These are phyloP conservation scores for Candida lessepsii DNA, from an alignment of 805 yeast species.

Conservation along the genomic window DNA sequence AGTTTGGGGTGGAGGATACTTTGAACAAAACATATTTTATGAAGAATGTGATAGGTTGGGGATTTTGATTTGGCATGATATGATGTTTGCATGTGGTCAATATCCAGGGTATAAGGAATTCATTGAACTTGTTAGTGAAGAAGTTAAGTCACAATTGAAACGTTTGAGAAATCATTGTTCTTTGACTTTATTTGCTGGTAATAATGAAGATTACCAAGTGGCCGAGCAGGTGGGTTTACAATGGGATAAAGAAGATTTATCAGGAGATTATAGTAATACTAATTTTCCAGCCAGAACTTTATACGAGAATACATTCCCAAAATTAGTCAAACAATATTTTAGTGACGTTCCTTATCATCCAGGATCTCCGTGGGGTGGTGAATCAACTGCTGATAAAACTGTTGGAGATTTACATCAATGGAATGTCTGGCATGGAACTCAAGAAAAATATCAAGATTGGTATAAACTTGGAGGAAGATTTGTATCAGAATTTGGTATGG, in stretches of 20 bases:
- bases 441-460: conserved; percentile 50
- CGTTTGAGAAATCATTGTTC: conserved; percentile 43
- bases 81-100: conserved; percentile 58
- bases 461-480: conserved; percentile 46
- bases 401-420: conserved; percentile 54
- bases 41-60: conserved; percentile 44
- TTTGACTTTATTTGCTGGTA: conserved; percentile 42
- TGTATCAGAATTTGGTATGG: conserved; percentile 56
- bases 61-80: conserved; percentile 53
- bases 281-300: conserved; percentile 44
- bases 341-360: conserved; percentile 39
- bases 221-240: conserved; percentile 36
- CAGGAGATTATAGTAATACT: conserved; percentile 30
- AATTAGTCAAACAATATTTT: conserved; percentile 22
- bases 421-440: conserved; percentile 55
- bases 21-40: conserved; percentile 43
- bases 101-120: conserved; percentile 46
- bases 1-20: conserved; percentile 52
- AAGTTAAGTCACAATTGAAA: conserved; percentile 37
- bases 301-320: conserved; percentile 42
- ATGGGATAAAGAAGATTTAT: conserved; percentile 25
- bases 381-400: conserved; percentile 23
- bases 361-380: conserved; percentile 52
- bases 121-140: conserved; percentile 32
- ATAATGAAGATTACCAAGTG: conserved; percentile 48